Evolutionary conservation across 2,329 filamentous ascomycete species (phyloP).

Genomic region (Emericellopsis cladophorae): DNA sequence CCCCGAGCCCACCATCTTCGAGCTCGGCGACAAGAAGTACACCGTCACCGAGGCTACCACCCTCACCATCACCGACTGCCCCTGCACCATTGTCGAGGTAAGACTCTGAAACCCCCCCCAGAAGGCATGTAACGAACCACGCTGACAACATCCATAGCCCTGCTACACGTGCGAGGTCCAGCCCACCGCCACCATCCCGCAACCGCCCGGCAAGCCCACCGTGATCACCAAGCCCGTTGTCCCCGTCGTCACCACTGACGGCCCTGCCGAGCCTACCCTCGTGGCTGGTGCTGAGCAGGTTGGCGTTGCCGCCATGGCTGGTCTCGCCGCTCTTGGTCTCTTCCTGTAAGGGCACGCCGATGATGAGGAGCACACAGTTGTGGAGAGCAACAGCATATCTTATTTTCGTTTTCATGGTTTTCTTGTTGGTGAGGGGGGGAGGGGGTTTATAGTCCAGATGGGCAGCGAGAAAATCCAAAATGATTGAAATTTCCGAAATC

Average conservation of each 20-base stretch:
- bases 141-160: background rate
- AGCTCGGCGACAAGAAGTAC: conserved; percentile 36
- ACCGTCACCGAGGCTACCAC: conserved; percentile 40
- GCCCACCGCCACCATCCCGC: background rate
- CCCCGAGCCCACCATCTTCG: conserved; percentile 35
- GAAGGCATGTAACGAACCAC: background rate
- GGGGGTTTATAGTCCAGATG: too few species aligned
- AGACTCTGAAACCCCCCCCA: conserved; percentile 7
- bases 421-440: too few species aligned
- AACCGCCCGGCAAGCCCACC: background rate
- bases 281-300: background rate
- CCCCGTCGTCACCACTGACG: background rate
- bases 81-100: conserved; percentile 30
- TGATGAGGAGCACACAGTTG: background rate
- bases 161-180: background rate
- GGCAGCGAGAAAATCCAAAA: too few species aligned
- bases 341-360: conserved; percentile 1
- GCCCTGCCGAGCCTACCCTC: conserved; percentile 4
- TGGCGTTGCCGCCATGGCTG: background rate
- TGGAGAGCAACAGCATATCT: background rate
- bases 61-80: conserved; percentile 42
- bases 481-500: too few species aligned
- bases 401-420: too few species aligned
- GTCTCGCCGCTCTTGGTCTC: conserved; percentile 4
- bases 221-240: background rate